Evolutionary conservation across 2,329 filamentous ascomycete genomes (phyloP), one percentile per base, ranked within the genome.

Genomic region (Ophiostoma populinum): DNA sequence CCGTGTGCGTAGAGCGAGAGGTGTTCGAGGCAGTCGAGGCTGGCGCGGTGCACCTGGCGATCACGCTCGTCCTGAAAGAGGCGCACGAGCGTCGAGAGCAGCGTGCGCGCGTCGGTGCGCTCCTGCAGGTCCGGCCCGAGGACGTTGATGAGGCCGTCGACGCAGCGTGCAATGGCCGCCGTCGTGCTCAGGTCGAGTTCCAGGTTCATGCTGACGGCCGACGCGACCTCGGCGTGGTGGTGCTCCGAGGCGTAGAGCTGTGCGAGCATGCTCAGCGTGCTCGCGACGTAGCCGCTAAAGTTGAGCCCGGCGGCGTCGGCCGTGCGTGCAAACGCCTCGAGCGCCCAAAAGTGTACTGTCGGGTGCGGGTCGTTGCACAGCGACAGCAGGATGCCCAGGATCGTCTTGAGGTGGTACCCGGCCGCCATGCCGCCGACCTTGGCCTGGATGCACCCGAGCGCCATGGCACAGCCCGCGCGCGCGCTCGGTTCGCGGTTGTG

Each of bases 361-460:
- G 90, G 86, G 51, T 98, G 90, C 15, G 87, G 82, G 49, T 98
- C 90, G 46, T 86, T 93, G 53, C 85, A 87, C 8, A 98, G 66
- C 7, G 90, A 95, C 80, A 95, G 92, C n/a, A 98, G 61, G 25
- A 98, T 92, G 13, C 87, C 80, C n/a, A 94, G 69, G 33, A 98
- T 94, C 2, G 85, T 94, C 59, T 95, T 95, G 34, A 98, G 65
- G 52, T 98, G 90, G 47, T 90, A 85, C 4, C 86, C 85, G 36
- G 90, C 90, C 35, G 90, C 90, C 86, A 98, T 95, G 38, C 90
- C 87, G 38, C 90, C 92, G 22, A 98, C 80, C 52, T 93, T 85
- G 13, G 83, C 80, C 56, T 98, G 86, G 34, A 98, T 95, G 38
- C 79, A 80, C 7, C 90, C 90, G 20, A 98, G 61, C 10, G 90